Evolutionary conservation across 2,329 filamentous ascomycete genomes (phyloP).

Genomic region (Calonectria pauciramosa): DNA sequence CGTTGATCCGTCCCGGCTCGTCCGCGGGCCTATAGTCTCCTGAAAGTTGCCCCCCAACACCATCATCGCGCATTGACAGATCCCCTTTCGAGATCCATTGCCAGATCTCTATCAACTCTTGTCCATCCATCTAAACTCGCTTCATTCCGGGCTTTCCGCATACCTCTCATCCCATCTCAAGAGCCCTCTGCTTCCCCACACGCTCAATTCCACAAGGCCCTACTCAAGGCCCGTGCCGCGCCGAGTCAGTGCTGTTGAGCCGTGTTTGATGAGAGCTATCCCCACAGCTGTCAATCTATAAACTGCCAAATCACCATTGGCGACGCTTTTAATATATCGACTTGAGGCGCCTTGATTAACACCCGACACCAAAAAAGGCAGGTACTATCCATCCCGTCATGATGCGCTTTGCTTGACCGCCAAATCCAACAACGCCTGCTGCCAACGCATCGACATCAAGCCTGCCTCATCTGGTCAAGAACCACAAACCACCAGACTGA

Average conservation of each 20-base stretch:
- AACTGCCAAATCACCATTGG: neutral
- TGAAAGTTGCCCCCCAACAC: neutral
- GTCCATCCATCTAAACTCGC: neutral
- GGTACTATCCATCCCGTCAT: neutral
- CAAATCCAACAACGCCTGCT: neutral
- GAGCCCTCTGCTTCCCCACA: neutral
- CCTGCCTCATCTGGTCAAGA: neutral
- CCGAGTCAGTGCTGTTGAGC: neutral
- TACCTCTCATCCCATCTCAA: neutral
- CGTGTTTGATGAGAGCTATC: conserved; percentile 4
- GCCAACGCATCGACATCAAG: neutral
- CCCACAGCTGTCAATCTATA: neutral
- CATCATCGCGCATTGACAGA: neutral
- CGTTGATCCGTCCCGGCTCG: neutral
- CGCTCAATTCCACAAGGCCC: neutral
- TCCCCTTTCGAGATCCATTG: neutral
- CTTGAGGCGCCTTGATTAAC: neutral
- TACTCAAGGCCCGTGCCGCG: neutral
- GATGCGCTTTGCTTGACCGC: neutral
- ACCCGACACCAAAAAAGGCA: neutral
- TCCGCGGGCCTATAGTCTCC: neutral
- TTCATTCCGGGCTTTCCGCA: neutral
- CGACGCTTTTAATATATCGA: neutral
- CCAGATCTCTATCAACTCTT: neutral
- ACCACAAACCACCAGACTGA: neutral